A percentile compares a stretch with the other conserved stretches of the same genome.
phyloP scores from a whole-genome alignment of 768 basidiomycete genomes.

The Trametes cubensis region DNA sequence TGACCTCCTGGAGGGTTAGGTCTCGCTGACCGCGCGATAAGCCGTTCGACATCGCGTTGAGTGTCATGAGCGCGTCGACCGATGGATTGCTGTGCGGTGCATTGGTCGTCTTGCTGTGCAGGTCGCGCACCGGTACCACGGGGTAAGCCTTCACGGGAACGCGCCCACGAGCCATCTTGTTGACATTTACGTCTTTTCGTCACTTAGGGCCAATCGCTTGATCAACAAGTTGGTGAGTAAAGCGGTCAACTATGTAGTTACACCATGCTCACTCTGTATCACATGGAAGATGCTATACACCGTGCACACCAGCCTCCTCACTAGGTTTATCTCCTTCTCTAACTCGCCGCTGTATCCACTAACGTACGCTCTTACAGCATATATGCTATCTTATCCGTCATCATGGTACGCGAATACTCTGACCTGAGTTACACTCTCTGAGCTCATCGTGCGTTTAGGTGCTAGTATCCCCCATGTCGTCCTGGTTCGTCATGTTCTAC shows the following conservation, averaged over 20 bases:
- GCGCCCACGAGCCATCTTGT: no score
- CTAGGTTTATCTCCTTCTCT: background rate
- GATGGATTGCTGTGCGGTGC: conserved; percentile 13
- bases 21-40: background rate
- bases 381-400: conserved; percentile 4
- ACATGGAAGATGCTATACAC: conserved; percentile 5
- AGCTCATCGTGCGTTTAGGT: background rate
- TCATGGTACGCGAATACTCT: background rate
- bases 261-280: background rate
- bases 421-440: no score
- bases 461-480: background rate
- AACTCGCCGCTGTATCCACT: no score
- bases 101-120: conserved; percentile 1
- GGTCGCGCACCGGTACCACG: conserved; percentile 8
- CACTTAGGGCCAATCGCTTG: conserved; percentile 5
- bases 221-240: conserved; percentile 8
- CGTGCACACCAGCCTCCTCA: conserved; percentile 8
- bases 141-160: background rate
- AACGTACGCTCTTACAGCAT: background rate
- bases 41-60: conserved; percentile 11
- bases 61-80: conserved; percentile 1
- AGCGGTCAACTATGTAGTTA: background rate
- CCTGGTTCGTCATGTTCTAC: conserved; percentile 15
- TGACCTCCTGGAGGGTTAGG: no score
- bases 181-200: background rate